Evolutionary conservation across 2,329 filamentous ascomycete genomes (phyloP).

Genomic region (Paraconiothyrium sp.): DNA sequence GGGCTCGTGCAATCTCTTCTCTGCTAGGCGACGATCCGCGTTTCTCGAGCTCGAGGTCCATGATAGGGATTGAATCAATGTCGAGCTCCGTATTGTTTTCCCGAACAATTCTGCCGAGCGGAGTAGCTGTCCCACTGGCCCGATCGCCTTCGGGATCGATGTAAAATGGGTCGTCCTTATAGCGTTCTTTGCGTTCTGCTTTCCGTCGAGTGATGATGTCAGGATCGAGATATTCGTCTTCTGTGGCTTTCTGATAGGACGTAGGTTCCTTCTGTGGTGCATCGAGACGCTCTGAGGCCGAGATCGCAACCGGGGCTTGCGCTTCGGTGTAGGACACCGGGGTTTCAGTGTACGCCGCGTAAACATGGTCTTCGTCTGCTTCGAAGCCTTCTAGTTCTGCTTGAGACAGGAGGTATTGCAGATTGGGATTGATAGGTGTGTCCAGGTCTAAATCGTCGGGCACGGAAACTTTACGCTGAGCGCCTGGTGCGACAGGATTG

Average conservation of each 20-base stretch:
- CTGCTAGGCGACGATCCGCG: constrained; percentile 28
- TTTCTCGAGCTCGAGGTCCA: constrained; percentile 81
- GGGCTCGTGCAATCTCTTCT: constrained; percentile 31
- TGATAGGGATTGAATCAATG: constrained; percentile 94
- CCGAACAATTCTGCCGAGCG: constrained; percentile 77
- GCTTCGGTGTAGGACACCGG: constrained; percentile 36
- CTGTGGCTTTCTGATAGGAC: constrained; percentile 58
- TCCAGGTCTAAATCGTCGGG: constrained; percentile 82
- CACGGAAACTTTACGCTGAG: constrained; percentile 85
- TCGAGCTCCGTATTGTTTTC: constrained; percentile 80
- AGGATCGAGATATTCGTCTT: constrained; percentile 70
- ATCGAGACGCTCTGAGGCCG: constrained; percentile 57
- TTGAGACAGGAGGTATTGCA: constrained; percentile 71
- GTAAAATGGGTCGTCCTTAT: constrained; percentile 95
- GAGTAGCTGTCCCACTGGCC: constrained; percentile 73
- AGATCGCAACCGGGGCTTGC: constrained; percentile 28
- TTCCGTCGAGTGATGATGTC: constrained; percentile 78
- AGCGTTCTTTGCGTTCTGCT: constrained; percentile 80
- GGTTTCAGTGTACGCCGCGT: constrained; percentile 57
- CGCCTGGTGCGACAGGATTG: constrained; percentile 85
- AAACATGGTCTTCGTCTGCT: constrained; percentile 56
- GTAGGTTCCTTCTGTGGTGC: constrained; percentile 45
- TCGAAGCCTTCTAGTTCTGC: constrained; percentile 57
- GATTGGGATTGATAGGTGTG: constrained; percentile 79
- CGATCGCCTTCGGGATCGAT: constrained; percentile 66